Evolutionary conservation across 1,284 basidiomycete species (phyloP).

Genomic region (Volvariella surrecta): DNA sequence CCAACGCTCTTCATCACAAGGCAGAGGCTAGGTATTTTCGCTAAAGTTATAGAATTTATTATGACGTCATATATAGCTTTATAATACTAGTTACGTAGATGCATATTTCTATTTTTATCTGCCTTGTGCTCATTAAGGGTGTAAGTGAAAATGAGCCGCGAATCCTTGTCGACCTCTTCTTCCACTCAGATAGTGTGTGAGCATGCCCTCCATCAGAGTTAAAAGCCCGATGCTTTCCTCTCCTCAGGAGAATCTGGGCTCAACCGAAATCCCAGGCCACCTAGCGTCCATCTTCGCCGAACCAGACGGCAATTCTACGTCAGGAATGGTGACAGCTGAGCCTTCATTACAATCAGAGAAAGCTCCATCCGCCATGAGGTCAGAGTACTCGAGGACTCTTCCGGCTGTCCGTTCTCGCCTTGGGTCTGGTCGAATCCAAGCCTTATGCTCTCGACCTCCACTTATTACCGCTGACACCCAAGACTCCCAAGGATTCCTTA

Average conservation of each 20-base stretch:
- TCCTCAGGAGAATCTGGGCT: neutral
- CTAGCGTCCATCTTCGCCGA: slow-evolving; percentile 4
- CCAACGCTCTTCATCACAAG: too few species aligned
- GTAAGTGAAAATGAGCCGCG: too few species aligned
- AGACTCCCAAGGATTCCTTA: slow-evolving; percentile 9
- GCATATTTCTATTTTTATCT: too few species aligned
- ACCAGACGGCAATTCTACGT: too few species aligned
- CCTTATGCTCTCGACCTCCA: slow-evolving; percentile 7
- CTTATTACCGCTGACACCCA: slow-evolving; percentile 5
- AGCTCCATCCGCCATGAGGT: too few species aligned
- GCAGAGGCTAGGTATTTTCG: too few species aligned
- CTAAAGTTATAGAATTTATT: too few species aligned
- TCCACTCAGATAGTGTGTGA: slow-evolving; percentile 3
- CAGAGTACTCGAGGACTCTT: too few species aligned
- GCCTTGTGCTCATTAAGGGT: too few species aligned
- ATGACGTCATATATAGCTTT: too few species aligned
- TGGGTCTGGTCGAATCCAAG: slow-evolving; percentile 8
- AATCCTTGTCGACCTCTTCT: slow-evolving; percentile 1
- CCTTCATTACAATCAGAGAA: slow-evolving; percentile 3
- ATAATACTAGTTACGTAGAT: too few species aligned
- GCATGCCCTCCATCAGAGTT: slow-evolving; percentile 53
- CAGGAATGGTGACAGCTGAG: neutral
- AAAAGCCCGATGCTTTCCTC: slow-evolving; percentile 32
- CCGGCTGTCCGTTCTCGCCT: too few species aligned
- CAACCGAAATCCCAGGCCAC: neutral